These are phyloP conservation scores for Deinandra increscens DNA, from an alignment of 129 eudicot species.

Conservation along the genomic window DNA sequence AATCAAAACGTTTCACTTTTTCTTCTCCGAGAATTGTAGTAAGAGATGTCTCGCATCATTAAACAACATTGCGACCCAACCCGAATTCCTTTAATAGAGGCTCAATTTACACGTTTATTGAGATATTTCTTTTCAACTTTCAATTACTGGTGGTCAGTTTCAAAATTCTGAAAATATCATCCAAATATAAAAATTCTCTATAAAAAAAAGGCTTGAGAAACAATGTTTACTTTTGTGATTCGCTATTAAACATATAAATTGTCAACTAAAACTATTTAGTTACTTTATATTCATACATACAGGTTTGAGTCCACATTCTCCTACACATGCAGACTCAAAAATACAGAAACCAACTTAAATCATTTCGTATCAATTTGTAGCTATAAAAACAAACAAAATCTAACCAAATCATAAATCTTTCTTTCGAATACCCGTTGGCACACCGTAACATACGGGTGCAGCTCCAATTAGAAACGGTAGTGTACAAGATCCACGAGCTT, in stretches of 20 bases:
- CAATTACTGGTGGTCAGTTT: no score
- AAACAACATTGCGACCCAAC: no score
- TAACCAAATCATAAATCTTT: slow-evolving; percentile 20
- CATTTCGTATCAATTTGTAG: slow-evolving; percentile 13
- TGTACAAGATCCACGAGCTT: slow-evolving; percentile 80
- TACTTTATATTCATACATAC: slow-evolving; percentile 22
- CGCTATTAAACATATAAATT: neutral
- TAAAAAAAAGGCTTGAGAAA: no score
- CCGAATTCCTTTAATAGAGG: no score
- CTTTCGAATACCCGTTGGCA: slow-evolving; percentile 81
- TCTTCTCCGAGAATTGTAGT: no score
- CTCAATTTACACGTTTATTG: no score
- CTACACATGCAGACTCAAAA: slow-evolving; percentile 14
- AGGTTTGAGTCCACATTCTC: slow-evolving; percentile 14
- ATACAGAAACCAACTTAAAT: slow-evolving; percentile 25
- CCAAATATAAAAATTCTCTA: no score
- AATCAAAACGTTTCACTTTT: no score
- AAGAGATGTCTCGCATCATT: no score
- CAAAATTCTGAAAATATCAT: no score
- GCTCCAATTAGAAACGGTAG: slow-evolving; percentile 80
- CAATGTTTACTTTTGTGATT: no score
- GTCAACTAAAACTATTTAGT: neutral
- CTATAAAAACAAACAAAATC: slow-evolving; percentile 19
- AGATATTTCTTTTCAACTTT: no score
- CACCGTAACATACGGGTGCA: slow-evolving; percentile 94